phyloP scores from a whole-genome alignment of 169 alveolate species.

The Theileria luwenshuni region DNA sequence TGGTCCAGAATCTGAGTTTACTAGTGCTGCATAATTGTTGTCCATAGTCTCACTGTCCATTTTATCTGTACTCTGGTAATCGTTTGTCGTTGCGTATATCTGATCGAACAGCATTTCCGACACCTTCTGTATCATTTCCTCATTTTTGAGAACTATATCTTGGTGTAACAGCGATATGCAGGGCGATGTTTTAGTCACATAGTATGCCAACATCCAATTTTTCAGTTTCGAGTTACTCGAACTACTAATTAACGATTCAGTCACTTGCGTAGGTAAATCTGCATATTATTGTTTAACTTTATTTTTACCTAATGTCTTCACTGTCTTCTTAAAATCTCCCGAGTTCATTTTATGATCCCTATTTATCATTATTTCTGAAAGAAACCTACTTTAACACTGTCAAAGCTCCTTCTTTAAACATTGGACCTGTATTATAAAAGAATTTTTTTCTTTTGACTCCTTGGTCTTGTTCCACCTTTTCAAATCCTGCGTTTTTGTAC shows the following conservation, averaged over 20 bases:
- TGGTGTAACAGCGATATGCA: constrained; percentile 58
- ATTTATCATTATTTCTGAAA: background rate
- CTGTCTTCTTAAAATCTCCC: constrained; percentile 25
- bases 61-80: constrained; percentile 20
- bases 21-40: constrained; percentile 19
- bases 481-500: constrained; percentile 15
- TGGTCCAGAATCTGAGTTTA: constrained; percentile 20
- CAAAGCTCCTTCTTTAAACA: constrained; percentile 8
- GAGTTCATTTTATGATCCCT: constrained; percentile 22
- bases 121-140: constrained; percentile 19
- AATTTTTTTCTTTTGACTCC: background rate
- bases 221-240: constrained; percentile 36
- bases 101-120: constrained; percentile 59
- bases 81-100: constrained; percentile 52
- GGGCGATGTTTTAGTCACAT: constrained; percentile 58
- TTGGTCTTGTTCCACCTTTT: constrained; percentile 9
- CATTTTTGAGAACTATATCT: constrained; percentile 44
- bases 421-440: background rate
- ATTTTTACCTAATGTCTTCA: constrained; percentile 16
- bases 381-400: constrained; percentile 12
- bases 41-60: constrained; percentile 38
- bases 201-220: constrained; percentile 62
- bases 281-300: background rate
- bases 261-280: constrained; percentile 49
- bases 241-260: constrained; percentile 56